A percentile compares a stretch with the other conserved stretches of the same genome.
Evolutionary conservation across 2,329 filamentous ascomycete genomes (phyloP).

Genomic region (Huntiella abstrusa): DNA sequence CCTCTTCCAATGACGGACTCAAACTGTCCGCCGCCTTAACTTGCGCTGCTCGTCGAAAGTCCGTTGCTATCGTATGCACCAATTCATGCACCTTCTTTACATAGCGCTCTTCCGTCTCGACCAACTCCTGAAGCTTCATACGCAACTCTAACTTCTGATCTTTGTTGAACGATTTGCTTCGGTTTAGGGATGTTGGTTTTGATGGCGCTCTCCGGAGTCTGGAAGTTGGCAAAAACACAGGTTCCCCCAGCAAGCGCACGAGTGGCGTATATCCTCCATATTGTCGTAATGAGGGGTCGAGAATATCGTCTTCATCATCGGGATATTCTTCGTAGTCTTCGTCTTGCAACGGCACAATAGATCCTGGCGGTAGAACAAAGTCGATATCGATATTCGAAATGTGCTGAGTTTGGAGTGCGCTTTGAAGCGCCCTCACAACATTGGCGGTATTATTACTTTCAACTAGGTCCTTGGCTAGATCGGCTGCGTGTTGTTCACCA

Average conservation of each 20-base stretch:
- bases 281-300: constrained; percentile 44
- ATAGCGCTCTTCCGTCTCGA: constrained; percentile 89
- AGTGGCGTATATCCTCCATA: constrained; percentile 65
- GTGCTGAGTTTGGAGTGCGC: constrained; percentile 62
- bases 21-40: constrained; percentile 38
- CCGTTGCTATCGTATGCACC: constrained; percentile 60
- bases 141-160: constrained; percentile 71
- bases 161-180: constrained; percentile 57
- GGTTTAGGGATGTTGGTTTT: constrained; percentile 61
- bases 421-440: constrained; percentile 52
- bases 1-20: constrained; percentile 52
- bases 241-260: constrained; percentile 62
- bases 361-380: constrained; percentile 61
- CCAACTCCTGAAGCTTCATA: constrained; percentile 73
- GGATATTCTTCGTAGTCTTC: constrained; percentile 40
- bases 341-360: constrained; percentile 46
- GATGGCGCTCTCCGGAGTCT: constrained; percentile 72
- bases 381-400: constrained; percentile 77
- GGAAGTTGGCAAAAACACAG: constrained; percentile 72
- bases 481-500: constrained; percentile 79
- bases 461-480: constrained; percentile 69
- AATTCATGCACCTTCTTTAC: constrained; percentile 73
- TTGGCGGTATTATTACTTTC: constrained; percentile 60
- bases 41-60: constrained; percentile 55
- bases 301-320: constrained; percentile 45